phyloP scores from a whole-genome alignment of 495 filamentous ascomycete species.

The Podospora pseudopauciseta region DNA sequence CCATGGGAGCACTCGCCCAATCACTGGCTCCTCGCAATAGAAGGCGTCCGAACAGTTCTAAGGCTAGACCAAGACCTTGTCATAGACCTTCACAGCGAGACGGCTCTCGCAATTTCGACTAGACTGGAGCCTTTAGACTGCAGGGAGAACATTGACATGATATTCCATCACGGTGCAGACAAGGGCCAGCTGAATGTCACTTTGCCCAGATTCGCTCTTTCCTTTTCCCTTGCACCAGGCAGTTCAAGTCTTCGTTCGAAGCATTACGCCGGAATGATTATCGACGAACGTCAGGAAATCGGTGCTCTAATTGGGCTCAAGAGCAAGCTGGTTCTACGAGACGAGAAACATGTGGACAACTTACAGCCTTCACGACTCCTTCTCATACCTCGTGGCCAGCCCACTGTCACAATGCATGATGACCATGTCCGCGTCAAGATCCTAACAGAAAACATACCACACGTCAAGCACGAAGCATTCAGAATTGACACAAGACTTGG shows the following conservation, averaged over 20 bases:
- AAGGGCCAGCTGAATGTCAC: background rate
- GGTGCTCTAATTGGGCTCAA: slow-evolving; percentile 52
- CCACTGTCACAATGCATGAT: slow-evolving; percentile 19
- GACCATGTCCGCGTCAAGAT: slow-evolving; percentile 48
- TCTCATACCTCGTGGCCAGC: slow-evolving; percentile 49
- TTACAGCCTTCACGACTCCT: slow-evolving; percentile 32
- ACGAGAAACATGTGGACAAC: background rate
- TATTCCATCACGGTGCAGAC: slow-evolving; percentile 5
- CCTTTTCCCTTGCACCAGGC: slow-evolving; percentile 14
- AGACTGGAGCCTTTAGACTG: slow-evolving; percentile 15
- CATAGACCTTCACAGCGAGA: slow-evolving; percentile 15
- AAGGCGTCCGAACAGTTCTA: background rate
- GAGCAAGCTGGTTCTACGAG: slow-evolving; percentile 51
- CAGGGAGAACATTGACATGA: slow-evolving; percentile 8
- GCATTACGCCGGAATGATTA: slow-evolving; percentile 40
- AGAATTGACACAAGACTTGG: slow-evolving; percentile 49
- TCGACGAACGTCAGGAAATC: slow-evolving; percentile 51
- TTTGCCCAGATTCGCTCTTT: slow-evolving; percentile 17
- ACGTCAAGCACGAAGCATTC: slow-evolving; percentile 37
- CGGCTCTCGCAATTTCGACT: background rate
- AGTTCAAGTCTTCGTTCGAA: slow-evolving; percentile 19
- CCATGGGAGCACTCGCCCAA: slow-evolving; percentile 38
- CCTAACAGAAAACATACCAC: slow-evolving; percentile 8
- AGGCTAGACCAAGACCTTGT: background rate
- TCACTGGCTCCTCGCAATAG: slow-evolving; percentile 15